phyloP scores from a whole-genome alignment of 129 eudicot species.

The Ambrosia trifida region DNA sequence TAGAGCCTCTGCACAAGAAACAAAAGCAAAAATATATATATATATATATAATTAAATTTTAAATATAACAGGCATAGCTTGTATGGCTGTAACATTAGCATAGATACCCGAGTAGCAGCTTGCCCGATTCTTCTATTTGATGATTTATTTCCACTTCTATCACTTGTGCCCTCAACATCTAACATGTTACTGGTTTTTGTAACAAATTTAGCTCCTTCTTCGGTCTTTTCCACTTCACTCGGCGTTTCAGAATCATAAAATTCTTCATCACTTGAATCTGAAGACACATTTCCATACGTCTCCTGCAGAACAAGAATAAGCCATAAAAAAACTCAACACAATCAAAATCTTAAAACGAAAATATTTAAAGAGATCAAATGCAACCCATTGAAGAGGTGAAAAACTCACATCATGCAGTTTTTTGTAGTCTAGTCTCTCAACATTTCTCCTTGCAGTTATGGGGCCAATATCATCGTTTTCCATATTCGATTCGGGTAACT shows the following conservation, averaged over 20 bases:
- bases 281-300: constrained; percentile 61
- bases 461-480: constrained; percentile 42
- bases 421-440: constrained; percentile 82
- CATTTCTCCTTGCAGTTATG: constrained; percentile 49
- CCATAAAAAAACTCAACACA: too few species aligned
- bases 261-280: constrained; percentile 93
- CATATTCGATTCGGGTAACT: constrained; percentile 15
- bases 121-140: constrained; percentile 50
- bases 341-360: too few species aligned
- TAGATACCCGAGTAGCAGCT: constrained; percentile 76
- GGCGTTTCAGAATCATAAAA: constrained; percentile 42
- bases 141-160: constrained; percentile 38
- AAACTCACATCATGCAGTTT: constrained; percentile 79
- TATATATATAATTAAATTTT: too few species aligned
- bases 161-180: constrained; percentile 39
- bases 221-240: constrained; percentile 31
- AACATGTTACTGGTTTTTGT: constrained; percentile 26
- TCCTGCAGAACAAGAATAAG: constrained; percentile 46
- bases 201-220: constrained; percentile 18
- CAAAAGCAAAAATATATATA: too few species aligned
- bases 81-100: too few species aligned
- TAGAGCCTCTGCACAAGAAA: constrained; percentile 60
- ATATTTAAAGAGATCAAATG: too few species aligned
- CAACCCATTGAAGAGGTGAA: neutral
- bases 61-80: too few species aligned